Base-by-base conservation (phyloP, 106 monocot species). In the Alisma plantagoaquatica region DNA sequence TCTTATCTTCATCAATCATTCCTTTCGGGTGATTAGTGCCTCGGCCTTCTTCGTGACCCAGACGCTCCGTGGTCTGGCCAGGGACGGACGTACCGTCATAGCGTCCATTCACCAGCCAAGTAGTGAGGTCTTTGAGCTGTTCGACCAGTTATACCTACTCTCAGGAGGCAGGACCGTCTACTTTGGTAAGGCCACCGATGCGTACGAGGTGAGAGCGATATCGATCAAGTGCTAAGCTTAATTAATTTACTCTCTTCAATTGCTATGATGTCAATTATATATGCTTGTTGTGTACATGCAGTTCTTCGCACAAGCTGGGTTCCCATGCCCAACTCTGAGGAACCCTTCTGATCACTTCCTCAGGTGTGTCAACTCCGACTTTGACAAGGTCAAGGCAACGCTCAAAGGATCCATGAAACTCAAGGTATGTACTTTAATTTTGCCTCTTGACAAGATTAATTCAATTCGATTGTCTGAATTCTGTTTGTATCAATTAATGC, bases 41-140 rank as follows among this genome's bases (percentile, higher is more conserved):
- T 88, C 94, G 1, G 87, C 94, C 0, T 96, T 96, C 59, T 96
- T 96, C 28, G 94, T 96, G 47, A 88, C 88, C 17, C 83, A 96
- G 45, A 96, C 81, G 17, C 64, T 96, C 29, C 65, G 84, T 23
- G 72, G 75, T 22, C 68, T 96, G 10, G 77, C 94, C 0, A 67
- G 84, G 66, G 88, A 81, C 41, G 88, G 88, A 16, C 45, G 94
- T 27, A 96, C 94, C 26, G 88, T 96, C 0, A 75, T 96, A 53
- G 88, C 88, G 22, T 88, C 94, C 0, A 81, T 96, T 48, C 94
- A 96, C 43, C 93, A 94, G 57, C 93, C 93, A 16, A 94, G 93
- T 70, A 94, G 93, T 31, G 87, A 94, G 30, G 93, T 96, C 17
- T 96, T 88, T 44, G 84, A 84, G 64, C 62, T 96, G 11, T 96